phyloP scores from a whole-genome alignment of 805 yeast genomes.

The Zygosaccharomyces bailii region DNA sequence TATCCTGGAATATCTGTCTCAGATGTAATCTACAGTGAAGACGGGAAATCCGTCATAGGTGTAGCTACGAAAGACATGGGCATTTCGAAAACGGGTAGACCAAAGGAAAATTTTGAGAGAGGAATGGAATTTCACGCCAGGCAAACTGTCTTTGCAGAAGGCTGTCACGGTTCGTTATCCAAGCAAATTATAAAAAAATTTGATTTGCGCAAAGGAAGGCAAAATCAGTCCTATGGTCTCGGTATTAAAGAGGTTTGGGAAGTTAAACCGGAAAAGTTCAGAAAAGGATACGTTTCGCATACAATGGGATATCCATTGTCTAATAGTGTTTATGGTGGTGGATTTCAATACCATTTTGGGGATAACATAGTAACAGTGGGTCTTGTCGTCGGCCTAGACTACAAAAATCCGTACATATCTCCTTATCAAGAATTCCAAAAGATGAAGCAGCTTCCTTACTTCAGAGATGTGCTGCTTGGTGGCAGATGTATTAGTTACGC shows the following conservation, averaged over 20 bases:
- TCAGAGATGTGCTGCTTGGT: conserved; percentile 67
- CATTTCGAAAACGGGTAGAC: conserved; percentile 65
- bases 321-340: conserved; percentile 85
- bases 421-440: conserved; percentile 96
- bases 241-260: conserved; percentile 99
- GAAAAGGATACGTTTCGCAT: conserved; percentile 78
- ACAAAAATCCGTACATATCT: conserved; percentile 88
- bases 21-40: conserved; percentile 63
- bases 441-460: conserved; percentile 89
- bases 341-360: conserved; percentile 95
- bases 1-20: conserved; percentile 88
- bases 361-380: conserved; percentile 91
- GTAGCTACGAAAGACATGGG: conserved; percentile 96
- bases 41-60: conserved; percentile 62
- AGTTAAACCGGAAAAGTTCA: conserved; percentile 76
- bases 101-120: conserved; percentile 82
- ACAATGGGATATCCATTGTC: conserved; percentile 85
- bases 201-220: conserved; percentile 58
- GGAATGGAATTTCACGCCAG: conserved; percentile 97
- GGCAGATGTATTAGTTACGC: conserved; percentile 94
- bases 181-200: conserved; percentile 71
- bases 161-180: conserved; percentile 94
- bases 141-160: conserved; percentile 88
- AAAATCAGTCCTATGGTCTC: conserved; percentile 88
- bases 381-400: conserved; percentile 91